Conservation (phyloP, 2,329 filamentous ascomycete genomes). For the Dactylella cylindrospora region DNA sequence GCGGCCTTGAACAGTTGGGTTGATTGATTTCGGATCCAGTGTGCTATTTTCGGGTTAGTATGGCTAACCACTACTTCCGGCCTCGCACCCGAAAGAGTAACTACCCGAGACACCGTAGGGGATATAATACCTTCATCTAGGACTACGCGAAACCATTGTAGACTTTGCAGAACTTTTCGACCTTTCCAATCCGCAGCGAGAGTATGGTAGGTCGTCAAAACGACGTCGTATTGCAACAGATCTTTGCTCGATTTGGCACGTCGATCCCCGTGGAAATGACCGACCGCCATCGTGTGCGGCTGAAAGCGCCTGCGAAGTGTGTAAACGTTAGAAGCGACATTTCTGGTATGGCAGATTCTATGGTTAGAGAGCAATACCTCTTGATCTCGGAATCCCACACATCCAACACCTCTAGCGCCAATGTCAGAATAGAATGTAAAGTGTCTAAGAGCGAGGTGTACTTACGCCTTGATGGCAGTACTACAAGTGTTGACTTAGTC, state of each 20-base stretch:
- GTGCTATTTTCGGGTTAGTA: constrained; percentile 52
- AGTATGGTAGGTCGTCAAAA: constrained; percentile 17
- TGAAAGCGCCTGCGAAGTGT: constrained; percentile 7
- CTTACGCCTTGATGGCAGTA: constrained; percentile 50
- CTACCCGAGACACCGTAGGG: too few relatives aligned
- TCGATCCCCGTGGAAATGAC: background rate
- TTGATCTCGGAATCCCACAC: constrained; percentile 53
- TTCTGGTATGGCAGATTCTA: too few relatives aligned
- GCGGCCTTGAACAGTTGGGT: constrained; percentile 56
- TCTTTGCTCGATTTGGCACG: background rate
- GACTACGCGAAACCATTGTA: background rate
- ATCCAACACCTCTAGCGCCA: constrained; percentile 54
- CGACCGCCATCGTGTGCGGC: background rate
- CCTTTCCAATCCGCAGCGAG: constrained; percentile 15
- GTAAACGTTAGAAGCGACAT: too few relatives aligned
- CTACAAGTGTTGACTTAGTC: constrained; percentile 52
- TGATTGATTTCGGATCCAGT: constrained; percentile 57
- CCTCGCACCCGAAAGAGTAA: too few relatives aligned
- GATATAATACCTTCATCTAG: constrained; percentile 15
- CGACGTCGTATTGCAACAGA: background rate
- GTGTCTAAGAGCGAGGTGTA: too few relatives aligned
- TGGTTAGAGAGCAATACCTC: too few relatives aligned
- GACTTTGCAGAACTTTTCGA: background rate
- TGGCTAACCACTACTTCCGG: too few relatives aligned
- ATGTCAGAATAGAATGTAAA: too few relatives aligned